These are phyloP conservation scores for Trichosporon faecale DNA, from an alignment of 1,284 basidiomycete genomes.

Conservation along the genomic window DNA sequence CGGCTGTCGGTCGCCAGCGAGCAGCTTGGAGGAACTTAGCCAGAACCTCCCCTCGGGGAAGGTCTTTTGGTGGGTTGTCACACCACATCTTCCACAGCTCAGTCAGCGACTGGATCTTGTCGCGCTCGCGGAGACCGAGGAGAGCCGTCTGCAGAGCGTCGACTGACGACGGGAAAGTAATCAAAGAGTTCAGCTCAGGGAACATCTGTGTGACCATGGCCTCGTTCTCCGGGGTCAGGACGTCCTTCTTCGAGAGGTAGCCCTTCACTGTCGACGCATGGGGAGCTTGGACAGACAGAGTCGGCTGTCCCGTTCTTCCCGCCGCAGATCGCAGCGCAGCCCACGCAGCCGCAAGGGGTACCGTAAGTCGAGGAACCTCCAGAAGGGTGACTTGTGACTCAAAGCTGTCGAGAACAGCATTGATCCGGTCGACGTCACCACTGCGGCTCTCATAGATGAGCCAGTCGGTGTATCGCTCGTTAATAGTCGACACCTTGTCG, in stretches of 20 bases:
- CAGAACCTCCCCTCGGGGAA: constrained; percentile 1
- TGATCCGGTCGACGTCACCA: background rate
- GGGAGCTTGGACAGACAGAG: constrained; percentile 9
- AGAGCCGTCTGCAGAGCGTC: background rate
- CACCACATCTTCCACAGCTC: constrained; percentile 5
- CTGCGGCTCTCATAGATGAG: constrained; percentile 14
- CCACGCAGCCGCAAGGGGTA: constrained; percentile 20
- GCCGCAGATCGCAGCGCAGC: constrained; percentile 14
- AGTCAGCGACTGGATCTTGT: background rate
- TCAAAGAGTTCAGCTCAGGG: background rate
- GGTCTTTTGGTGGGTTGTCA: background rate
- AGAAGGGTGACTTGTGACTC: constrained; percentile 17
- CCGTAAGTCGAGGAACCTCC: constrained; percentile 2
- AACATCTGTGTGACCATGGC: background rate
- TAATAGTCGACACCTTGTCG: constrained; percentile 4
- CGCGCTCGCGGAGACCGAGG: background rate
- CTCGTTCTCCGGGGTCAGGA: background rate
- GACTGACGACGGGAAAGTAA: background rate
- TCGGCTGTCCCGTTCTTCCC: constrained; percentile 1
- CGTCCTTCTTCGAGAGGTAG: background rate
- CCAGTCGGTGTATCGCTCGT: constrained; percentile 18
- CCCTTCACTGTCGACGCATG: background rate
- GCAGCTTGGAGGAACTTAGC: constrained; percentile 8
- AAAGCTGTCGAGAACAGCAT: constrained; percentile 10
- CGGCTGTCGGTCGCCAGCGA: background rate